Conservation (phyloP, 495 filamentous ascomycete species). For the Penicillium tannophilum region DNA sequence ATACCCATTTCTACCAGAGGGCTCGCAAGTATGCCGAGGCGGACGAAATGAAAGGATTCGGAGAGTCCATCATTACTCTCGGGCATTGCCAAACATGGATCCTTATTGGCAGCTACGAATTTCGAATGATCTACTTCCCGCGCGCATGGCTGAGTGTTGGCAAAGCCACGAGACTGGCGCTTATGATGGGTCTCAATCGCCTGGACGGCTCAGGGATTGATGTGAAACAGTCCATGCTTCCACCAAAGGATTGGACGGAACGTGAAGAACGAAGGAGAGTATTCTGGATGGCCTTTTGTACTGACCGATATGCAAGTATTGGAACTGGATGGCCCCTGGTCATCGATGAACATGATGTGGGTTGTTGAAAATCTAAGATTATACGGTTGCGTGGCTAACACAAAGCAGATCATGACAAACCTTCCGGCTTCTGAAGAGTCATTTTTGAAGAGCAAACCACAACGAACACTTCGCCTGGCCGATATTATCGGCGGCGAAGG, state of each 20-base stretch:
- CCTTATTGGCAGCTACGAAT: slow-evolving; percentile 82
- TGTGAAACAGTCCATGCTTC: slow-evolving; percentile 87
- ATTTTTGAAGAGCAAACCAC: slow-evolving; percentile 77
- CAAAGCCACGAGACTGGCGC: slow-evolving; percentile 68
- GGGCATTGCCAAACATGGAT: slow-evolving; percentile 82
- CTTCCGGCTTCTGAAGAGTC: slow-evolving; percentile 84
- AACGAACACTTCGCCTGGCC: slow-evolving; percentile 65
- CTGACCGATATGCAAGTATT: slow-evolving; percentile 92
- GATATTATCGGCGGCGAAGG: slow-evolving; percentile 75
- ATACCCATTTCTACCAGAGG: slow-evolving; percentile 13
- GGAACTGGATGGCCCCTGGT: slow-evolving; percentile 97
- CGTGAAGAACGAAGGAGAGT: slow-evolving; percentile 86
- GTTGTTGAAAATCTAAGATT: slow-evolving; percentile 20
- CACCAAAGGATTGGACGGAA: slow-evolving; percentile 90
- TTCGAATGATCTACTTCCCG: slow-evolving; percentile 97
- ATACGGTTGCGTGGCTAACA: slow-evolving; percentile 17
- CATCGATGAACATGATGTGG: slow-evolving; percentile 86
- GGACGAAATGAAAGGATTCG: slow-evolving; percentile 91
- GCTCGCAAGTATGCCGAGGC: slow-evolving; percentile 66
- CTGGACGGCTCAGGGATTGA: slow-evolving; percentile 84
- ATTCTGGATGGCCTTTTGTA: slow-evolving; percentile 91
- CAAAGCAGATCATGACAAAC: slow-evolving; percentile 70
- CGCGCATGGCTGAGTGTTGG: slow-evolving; percentile 93
- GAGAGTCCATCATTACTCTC: slow-evolving; percentile 81
- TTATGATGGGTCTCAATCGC: slow-evolving; percentile 94